A percentile compares a stretch with the other conserved stretches of the same genome.
Conservation (phyloP, 2,329 filamentous ascomycete genomes). For the Sarocladium brachiariae region DNA sequence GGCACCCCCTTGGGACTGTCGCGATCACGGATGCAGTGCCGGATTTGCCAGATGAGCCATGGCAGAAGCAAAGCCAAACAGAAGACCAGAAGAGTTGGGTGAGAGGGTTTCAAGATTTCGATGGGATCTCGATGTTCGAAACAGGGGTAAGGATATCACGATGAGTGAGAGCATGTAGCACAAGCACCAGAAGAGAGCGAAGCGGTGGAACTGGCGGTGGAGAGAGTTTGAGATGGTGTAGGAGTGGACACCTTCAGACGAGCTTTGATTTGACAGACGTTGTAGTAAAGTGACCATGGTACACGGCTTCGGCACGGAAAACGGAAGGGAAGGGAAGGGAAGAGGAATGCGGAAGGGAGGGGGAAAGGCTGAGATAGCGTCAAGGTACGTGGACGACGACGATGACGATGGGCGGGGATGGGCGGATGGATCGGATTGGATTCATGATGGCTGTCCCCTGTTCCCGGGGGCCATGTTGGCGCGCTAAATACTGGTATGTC, state of each 20-base stretch:
- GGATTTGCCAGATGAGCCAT: conserved; percentile 1
- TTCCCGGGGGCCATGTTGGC: not conserved
- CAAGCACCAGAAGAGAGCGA: not conserved
- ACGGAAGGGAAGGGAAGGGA: conserved; percentile 3
- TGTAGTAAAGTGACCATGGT: not conserved
- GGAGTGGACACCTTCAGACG: not conserved
- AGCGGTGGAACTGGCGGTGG: conserved; percentile 8
- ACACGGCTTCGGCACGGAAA: conserved; percentile 7
- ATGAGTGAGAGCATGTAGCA: conserved; percentile 1
- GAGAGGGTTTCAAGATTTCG: not conserved
- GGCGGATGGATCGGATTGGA: not conserved
- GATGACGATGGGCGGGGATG: not conserved
- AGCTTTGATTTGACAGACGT: not conserved
- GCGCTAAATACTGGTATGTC: conserved; percentile 5
- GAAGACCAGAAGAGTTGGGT: not conserved
- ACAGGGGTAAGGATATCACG: conserved; percentile 2
- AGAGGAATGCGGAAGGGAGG: not conserved
- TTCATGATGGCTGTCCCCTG: not conserved
- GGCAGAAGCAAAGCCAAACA: not conserved
- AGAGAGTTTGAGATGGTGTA: not conserved
- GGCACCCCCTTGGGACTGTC: not conserved
- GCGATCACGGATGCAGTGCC: conserved; percentile 5
- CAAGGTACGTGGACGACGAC: not conserved
- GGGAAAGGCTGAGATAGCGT: not conserved
- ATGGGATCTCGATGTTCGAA: not conserved